These are phyloP conservation scores for Xylariales sp. DNA, from an alignment of 2,329 filamentous ascomycete genomes.

Conservation along the genomic window DNA sequence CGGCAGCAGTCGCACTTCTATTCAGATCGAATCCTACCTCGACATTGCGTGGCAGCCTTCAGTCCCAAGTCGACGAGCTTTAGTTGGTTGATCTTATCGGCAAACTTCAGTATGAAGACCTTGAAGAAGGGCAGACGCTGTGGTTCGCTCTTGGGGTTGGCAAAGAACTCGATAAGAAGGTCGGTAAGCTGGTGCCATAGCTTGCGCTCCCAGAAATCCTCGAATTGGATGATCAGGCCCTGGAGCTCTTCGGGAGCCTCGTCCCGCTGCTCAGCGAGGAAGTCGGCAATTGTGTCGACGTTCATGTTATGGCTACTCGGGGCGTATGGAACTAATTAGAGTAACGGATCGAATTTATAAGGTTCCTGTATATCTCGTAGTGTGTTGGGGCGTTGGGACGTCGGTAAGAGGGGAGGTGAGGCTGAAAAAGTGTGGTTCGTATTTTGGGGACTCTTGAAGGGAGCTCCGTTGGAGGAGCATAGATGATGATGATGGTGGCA, in stretches of 20 bases:
- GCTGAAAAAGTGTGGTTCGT: slow-evolving; percentile 33
- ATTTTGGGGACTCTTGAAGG: slow-evolving; percentile 10
- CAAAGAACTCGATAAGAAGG: slow-evolving; percentile 88
- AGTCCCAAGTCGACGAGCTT: slow-evolving; percentile 94
- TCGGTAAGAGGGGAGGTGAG: slow-evolving; percentile 19
- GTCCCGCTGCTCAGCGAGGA: slow-evolving; percentile 91
- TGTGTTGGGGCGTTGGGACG: neutral
- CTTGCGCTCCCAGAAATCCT: slow-evolving; percentile 98
- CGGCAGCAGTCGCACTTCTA: neutral
- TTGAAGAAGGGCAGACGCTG: slow-evolving; percentile 93
- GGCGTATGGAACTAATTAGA: neutral
- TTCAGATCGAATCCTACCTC: slow-evolving; percentile 62
- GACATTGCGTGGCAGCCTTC: slow-evolving; percentile 86
- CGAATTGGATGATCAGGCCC: slow-evolving; percentile 87
- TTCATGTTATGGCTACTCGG: slow-evolving; percentile 69
- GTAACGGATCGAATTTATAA: neutral
- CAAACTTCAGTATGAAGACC: slow-evolving; percentile 94
- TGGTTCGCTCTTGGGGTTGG: slow-evolving; percentile 79
- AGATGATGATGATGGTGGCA: slow-evolving; percentile 13
- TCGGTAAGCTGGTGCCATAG: slow-evolving; percentile 99
- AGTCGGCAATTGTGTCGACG: slow-evolving; percentile 87
- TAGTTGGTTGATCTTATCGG: slow-evolving; percentile 98
- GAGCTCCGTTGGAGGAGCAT: slow-evolving; percentile 36
- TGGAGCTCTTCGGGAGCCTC: slow-evolving; percentile 88
- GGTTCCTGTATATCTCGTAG: neutral